A percentile compares a stretch with the other conserved stretches of the same genome.
Conservation (phyloP, 2,329 filamentous ascomycete species). For the Scortechinia acanthostroma region DNA sequence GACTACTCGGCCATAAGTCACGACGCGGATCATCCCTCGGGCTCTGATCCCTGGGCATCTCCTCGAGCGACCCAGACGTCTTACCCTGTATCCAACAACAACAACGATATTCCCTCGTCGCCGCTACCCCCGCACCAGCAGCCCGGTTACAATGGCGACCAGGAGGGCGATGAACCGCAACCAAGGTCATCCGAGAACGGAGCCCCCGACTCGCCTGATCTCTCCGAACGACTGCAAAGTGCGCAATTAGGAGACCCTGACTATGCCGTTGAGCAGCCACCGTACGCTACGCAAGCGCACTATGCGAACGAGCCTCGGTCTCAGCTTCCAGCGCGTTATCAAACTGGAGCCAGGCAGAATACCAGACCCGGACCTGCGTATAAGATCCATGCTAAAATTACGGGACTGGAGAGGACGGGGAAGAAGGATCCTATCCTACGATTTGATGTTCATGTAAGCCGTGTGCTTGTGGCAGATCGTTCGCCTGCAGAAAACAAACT, state of each 20-base stretch:
- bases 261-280: constrained; percentile 9
- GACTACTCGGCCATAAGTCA: constrained; percentile 55
- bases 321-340: neutral
- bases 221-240: constrained; percentile 28
- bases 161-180: constrained; percentile 18
- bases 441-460: constrained; percentile 94
- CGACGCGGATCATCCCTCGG: constrained; percentile 49
- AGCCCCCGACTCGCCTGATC: constrained; percentile 17
- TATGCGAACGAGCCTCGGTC: neutral
- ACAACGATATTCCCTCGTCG: constrained; percentile 26
- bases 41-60: constrained; percentile 51
- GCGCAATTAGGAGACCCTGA: constrained; percentile 25
- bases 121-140: constrained; percentile 25
- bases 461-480: too few relatives aligned
- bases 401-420: constrained; percentile 81
- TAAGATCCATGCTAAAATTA: constrained; percentile 90
- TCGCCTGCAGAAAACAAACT: constrained; percentile 3
- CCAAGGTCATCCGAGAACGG: neutral
- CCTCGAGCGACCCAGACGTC: constrained; percentile 30
- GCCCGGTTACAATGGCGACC: constrained; percentile 16
- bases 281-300: constrained; percentile 11
- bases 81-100: constrained; percentile 19
- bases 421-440: constrained; percentile 91
- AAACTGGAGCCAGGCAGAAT: neutral
- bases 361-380: constrained; percentile 58